A percentile compares a stretch with the other conserved stretches of the same genome.
These are phyloP conservation scores for Spathaspora arborariae DNA, from an alignment of 805 yeast genomes.

Conservation along the genomic window DNA sequence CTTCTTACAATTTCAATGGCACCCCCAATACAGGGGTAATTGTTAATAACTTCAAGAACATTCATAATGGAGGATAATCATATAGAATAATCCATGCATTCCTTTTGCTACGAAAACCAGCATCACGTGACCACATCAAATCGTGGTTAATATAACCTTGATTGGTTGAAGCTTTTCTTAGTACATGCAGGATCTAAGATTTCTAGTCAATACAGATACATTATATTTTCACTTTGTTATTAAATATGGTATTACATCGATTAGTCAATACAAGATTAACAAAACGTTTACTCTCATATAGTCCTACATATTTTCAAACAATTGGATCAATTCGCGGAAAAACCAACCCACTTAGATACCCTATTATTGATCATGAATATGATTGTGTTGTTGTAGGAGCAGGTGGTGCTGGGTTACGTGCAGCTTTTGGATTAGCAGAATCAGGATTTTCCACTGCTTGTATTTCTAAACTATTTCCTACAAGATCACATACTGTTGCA, in stretches of 20 bases:
- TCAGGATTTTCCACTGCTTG: constrained; percentile 98
- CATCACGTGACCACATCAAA: neutral
- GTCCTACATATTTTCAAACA: constrained; percentile 27
- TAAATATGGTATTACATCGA: neutral
- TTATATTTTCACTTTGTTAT: no score
- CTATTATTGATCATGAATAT: constrained; percentile 94
- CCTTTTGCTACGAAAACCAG: neutral
- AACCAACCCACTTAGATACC: constrained; percentile 61
- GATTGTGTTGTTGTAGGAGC: constrained; percentile 98
- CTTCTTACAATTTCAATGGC: no score
- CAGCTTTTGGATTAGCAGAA: constrained; percentile 96
- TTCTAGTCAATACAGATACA: neutral
- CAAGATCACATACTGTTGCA: constrained; percentile 98
- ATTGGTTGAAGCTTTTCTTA: neutral
- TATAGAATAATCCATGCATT: no score
- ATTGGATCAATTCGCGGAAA: constrained; percentile 38
- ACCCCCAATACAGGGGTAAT: no score
- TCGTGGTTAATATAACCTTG: neutral
- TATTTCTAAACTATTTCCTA: constrained; percentile 93
- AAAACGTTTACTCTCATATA: constrained; percentile 21
- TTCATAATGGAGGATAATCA: no score
- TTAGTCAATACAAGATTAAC: neutral
- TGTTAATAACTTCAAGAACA: no score
- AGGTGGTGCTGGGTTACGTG: constrained; percentile 98
- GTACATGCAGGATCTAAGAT: neutral